A percentile compares a stretch with the other conserved stretches of the same genome.
Evolutionary conservation across 768 basidiomycete genomes (phyloP).

Genomic region (Butyriboletus loyo): DNA sequence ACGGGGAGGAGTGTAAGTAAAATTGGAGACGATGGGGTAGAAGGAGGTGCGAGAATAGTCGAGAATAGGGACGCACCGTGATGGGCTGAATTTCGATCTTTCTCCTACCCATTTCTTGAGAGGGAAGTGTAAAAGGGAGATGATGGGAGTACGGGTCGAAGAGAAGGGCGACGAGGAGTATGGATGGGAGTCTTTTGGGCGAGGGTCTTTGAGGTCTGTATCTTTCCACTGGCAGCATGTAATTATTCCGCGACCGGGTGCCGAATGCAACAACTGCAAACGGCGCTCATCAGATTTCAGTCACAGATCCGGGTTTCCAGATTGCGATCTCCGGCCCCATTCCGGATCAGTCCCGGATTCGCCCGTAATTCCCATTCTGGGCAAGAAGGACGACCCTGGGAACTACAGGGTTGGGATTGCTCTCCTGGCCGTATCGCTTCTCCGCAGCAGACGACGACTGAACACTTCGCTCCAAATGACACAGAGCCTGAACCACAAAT

Average conservation of each 20-base stretch:
- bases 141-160: conserved; percentile 22
- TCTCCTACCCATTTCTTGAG: conserved; percentile 59
- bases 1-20: conserved; percentile 24
- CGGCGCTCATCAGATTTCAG: conserved; percentile 34
- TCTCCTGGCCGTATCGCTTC: conserved; percentile 15
- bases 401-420: conserved; percentile 14
- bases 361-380: neutral
- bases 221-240: conserved; percentile 34
- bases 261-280: conserved; percentile 36
- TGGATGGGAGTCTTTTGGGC: conserved; percentile 33
- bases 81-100: conserved; percentile 85
- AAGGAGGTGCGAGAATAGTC: conserved; percentile 21
- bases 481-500: neutral
- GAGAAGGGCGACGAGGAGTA: conserved; percentile 17
- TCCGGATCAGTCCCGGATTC: conserved; percentile 33
- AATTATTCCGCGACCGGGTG: conserved; percentile 40
- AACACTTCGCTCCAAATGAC: neutral
- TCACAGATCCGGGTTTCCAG: conserved; percentile 26
- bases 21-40: conserved; percentile 27
- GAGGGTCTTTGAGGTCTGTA: conserved; percentile 33
- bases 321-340: conserved; percentile 13
- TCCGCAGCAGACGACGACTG: conserved; percentile 21
- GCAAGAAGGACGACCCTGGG: neutral
- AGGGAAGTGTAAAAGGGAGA: neutral
- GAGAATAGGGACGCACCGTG: conserved; percentile 48